A percentile compares a stretch with the other conserved stretches of the same genome.
Conservation (phyloP, 768 basidiomycete species). For the Auricularia heimuer region DNA sequence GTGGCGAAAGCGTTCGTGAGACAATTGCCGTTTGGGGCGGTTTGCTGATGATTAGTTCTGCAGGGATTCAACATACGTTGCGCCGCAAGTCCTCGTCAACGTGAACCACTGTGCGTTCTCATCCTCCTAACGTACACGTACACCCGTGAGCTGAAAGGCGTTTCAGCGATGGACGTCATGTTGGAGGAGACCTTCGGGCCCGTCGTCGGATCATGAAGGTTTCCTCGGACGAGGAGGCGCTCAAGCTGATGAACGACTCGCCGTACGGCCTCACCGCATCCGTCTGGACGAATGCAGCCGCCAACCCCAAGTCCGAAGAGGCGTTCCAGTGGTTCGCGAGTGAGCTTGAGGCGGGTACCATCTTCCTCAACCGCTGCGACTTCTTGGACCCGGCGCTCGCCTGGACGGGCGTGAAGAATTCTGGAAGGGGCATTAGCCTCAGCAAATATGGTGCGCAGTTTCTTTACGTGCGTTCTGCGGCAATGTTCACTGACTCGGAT, state of each 20-base stretch:
- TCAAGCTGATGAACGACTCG: slow-evolving; percentile 92
- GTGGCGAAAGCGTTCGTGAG: slow-evolving; percentile 51
- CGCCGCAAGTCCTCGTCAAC: slow-evolving; percentile 81
- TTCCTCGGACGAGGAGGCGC: slow-evolving; percentile 75
- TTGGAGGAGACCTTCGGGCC: neutral
- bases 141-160: slow-evolving; percentile 1
- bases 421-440: slow-evolving; percentile 83
- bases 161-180: slow-evolving; percentile 57
- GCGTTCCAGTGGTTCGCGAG: slow-evolving; percentile 63
- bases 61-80: slow-evolving; percentile 79
- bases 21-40: neutral
- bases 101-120: slow-evolving; percentile 71
- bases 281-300: slow-evolving; percentile 75
- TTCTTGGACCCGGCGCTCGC: slow-evolving; percentile 85
- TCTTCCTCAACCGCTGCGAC: slow-evolving; percentile 91
- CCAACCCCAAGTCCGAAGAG: slow-evolving; percentile 47
- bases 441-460: slow-evolving; percentile 68
- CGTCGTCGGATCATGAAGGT: slow-evolving; percentile 35
- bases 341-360: slow-evolving; percentile 79
- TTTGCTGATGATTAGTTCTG: slow-evolving; percentile 2
- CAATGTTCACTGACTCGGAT: slow-evolving; percentile 2
- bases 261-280: slow-evolving; percentile 91
- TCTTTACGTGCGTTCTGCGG: neutral
- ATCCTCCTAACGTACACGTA: slow-evolving; percentile 2
- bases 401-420: slow-evolving; percentile 93